Evolutionary conservation across 1,284 basidiomycete species (phyloP).

Genomic region (Fistulina hepatica): DNA sequence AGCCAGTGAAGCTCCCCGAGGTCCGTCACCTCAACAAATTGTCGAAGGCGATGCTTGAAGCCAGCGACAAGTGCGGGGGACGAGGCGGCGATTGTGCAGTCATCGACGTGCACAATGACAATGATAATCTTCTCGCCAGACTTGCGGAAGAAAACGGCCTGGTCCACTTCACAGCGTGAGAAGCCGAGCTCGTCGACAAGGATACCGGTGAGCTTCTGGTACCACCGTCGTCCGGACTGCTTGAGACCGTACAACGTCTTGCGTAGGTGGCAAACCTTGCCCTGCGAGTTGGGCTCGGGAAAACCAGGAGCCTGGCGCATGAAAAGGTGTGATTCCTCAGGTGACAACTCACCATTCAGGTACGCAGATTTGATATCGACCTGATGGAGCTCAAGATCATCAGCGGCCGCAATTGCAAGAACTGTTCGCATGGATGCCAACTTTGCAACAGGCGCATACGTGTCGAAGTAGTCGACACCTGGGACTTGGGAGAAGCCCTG

Average conservation of each 20-base stretch:
- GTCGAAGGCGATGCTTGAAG: constrained; percentile 18
- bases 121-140: constrained; percentile 4
- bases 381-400: constrained; percentile 5
- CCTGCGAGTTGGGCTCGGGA: not conserved
- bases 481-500: constrained; percentile 6
- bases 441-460: constrained; percentile 9
- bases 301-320: too few relatives aligned
- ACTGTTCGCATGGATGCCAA: constrained; percentile 4
- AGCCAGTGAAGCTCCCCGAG: constrained; percentile 21
- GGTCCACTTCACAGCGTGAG: constrained; percentile 14
- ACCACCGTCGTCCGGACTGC: constrained; percentile 7
- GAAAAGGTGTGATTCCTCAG: too few relatives aligned
- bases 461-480: constrained; percentile 6
- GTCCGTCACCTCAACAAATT: constrained; percentile 17
- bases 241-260: constrained; percentile 9
- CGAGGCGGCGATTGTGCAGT: constrained; percentile 13
- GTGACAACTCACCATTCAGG: constrained; percentile 5
- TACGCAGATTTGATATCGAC: constrained; percentile 7
- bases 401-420: constrained; percentile 2
- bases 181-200: constrained; percentile 17
- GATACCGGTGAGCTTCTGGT: constrained; percentile 10
- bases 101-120: constrained; percentile 14
- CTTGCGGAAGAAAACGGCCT: constrained; percentile 16
- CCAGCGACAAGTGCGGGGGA: not conserved
- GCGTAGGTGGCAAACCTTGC: too few relatives aligned